phyloP scores from a whole-genome alignment of 345 rosid species.

The Dipteronia sinensis region DNA sequence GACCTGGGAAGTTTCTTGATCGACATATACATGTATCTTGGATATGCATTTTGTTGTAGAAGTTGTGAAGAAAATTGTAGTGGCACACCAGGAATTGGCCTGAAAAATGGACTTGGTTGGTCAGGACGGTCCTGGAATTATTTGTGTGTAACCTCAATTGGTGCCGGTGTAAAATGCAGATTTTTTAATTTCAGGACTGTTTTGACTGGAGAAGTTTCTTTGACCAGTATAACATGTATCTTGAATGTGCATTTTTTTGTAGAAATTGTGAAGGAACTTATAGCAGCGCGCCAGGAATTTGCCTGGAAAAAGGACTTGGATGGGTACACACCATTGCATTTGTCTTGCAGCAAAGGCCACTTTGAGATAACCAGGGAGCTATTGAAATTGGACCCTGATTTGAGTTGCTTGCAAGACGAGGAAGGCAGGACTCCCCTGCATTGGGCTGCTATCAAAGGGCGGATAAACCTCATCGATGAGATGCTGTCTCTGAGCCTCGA shows the following conservation, averaged over 20 bases:
- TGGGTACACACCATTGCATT: slow-evolving; percentile 48
- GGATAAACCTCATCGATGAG: slow-evolving; percentile 45
- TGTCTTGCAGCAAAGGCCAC: slow-evolving; percentile 52
- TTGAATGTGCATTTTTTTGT: background rate
- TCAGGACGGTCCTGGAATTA: too few species aligned
- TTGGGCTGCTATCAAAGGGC: slow-evolving; percentile 53
- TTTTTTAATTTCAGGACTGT: too few species aligned
- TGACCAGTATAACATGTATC: background rate
- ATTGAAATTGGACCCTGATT: slow-evolving; percentile 36
- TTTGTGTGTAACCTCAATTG: too few species aligned
- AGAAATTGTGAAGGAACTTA: slow-evolving; percentile 45
- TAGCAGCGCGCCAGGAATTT: slow-evolving; percentile 39
- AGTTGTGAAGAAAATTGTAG: too few species aligned
- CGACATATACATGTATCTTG: too few species aligned
- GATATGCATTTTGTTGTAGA: too few species aligned
- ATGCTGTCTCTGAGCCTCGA: slow-evolving; percentile 36
- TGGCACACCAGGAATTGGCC: too few species aligned
- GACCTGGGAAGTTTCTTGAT: too few species aligned
- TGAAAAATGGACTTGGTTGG: too few species aligned
- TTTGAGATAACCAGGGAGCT: slow-evolving; percentile 47
- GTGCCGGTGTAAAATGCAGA: too few species aligned
- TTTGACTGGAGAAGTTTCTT: background rate
- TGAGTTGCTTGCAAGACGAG: slow-evolving; percentile 35
- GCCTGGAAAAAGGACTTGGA: slow-evolving; percentile 32
- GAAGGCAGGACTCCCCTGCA: slow-evolving; percentile 57